Percentiles rank a stretch among this genome's conserved stretches.
phyloP scores from a whole-genome alignment of 352 stramenopile species.

The Phytophthora agathidicida region DNA sequence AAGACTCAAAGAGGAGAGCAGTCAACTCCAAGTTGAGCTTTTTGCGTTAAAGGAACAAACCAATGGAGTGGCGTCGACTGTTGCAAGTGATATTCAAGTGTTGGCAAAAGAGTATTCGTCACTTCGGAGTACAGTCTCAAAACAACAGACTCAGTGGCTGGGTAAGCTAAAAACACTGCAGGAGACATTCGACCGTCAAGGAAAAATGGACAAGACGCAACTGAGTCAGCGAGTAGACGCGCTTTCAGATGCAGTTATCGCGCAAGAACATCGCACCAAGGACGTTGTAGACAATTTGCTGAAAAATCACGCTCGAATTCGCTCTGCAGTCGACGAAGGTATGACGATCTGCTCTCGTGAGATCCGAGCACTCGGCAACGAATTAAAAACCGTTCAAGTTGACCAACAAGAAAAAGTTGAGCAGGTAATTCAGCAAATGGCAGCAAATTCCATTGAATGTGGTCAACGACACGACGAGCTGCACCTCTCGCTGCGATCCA shows the following conservation, averaged over 20 bases:
- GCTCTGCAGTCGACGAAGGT: slow-evolving; percentile 55
- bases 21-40: slow-evolving; percentile 47
- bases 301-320: slow-evolving; percentile 60
- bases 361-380: slow-evolving; percentile 50
- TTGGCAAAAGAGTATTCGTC: slow-evolving; percentile 47
- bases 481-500: slow-evolving; percentile 43
- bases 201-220: slow-evolving; percentile 55
- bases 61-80: slow-evolving; percentile 22
- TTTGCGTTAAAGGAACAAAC: slow-evolving; percentile 45
- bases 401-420: slow-evolving; percentile 50
- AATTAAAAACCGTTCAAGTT: slow-evolving; percentile 35
- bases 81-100: slow-evolving; percentile 55
- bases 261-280: slow-evolving; percentile 51
- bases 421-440: slow-evolving; percentile 40
- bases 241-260: slow-evolving; percentile 38
- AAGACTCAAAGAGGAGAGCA: slow-evolving; percentile 45
- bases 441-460: slow-evolving; percentile 37
- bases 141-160: slow-evolving; percentile 47
- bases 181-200: slow-evolving; percentile 52
- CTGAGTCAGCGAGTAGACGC: slow-evolving; percentile 53
- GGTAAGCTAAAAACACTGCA: slow-evolving; percentile 48
- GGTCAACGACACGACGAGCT: slow-evolving; percentile 42
- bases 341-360: slow-evolving; percentile 66
- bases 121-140: slow-evolving; percentile 39
- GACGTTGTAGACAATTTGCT: slow-evolving; percentile 49